A percentile compares a stretch with the other conserved stretches of the same genome.
These are phyloP conservation scores for Salvia hispanica DNA, from an alignment of 257 asterid genomes.

Conservation along the genomic window DNA sequence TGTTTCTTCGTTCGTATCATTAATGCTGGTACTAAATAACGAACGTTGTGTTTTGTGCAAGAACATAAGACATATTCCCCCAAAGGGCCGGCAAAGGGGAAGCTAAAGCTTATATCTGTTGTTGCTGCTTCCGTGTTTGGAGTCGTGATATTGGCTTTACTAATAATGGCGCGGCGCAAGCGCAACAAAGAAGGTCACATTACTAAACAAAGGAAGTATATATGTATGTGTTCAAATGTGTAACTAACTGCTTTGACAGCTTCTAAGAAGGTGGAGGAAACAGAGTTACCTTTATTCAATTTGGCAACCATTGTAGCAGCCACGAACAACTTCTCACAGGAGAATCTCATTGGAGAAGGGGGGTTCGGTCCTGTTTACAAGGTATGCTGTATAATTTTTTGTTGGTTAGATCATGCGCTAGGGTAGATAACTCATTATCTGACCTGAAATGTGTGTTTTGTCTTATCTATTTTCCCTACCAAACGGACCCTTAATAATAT, in stretches of 20 bases:
- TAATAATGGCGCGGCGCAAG: not conserved
- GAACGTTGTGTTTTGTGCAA: not conserved
- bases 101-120: not conserved
- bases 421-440: too few relatives aligned
- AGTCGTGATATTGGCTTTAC: not conserved
- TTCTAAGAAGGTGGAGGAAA: too few relatives aligned
- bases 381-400: too few relatives aligned
- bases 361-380: too few relatives aligned
- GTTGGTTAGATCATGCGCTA: too few relatives aligned
- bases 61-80: not conserved
- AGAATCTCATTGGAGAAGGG: too few relatives aligned
- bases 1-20: not conserved
- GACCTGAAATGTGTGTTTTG: too few relatives aligned
- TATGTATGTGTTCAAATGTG: not conserved
- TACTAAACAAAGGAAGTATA: not conserved
- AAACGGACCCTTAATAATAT: too few relatives aligned
- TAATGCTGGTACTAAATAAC: not conserved
- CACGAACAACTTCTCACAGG: too few relatives aligned
- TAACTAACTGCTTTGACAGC: not conserved
- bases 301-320: too few relatives aligned
- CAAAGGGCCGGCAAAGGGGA: not conserved
- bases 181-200: slow-evolving; percentile 4
- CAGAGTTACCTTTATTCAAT: too few relatives aligned
- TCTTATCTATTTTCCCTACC: too few relatives aligned
- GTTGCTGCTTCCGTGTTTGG: not conserved